These are phyloP conservation scores for Sporodiniella umbellata DNA, from an alignment of 371 early-diverging fungal genomes.

Conservation along the genomic window DNA sequence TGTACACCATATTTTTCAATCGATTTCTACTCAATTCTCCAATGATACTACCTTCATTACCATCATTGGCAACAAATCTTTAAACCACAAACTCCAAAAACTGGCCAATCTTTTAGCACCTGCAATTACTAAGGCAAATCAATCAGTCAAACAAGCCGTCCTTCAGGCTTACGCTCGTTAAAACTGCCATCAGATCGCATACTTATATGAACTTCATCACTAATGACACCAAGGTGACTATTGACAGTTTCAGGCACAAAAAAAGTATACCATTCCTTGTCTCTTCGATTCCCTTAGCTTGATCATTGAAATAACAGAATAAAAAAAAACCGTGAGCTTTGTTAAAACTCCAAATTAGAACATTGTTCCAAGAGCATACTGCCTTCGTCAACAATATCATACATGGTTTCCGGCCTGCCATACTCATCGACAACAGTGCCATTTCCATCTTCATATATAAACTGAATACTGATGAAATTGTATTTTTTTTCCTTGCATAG, in stretches of 20 bases:
- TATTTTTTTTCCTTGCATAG: constrained; percentile 7
- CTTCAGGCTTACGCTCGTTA: constrained; percentile 12
- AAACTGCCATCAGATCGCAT: constrained; percentile 13
- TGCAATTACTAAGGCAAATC: constrained; percentile 10
- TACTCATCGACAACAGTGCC: constrained; percentile 15
- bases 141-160: constrained; percentile 11
- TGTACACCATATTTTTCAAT: constrained; percentile 11
- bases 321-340: constrained; percentile 7
- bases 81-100: constrained; percentile 7
- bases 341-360: constrained; percentile 8
- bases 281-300: constrained; percentile 12
- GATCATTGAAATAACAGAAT: constrained; percentile 7
- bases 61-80: constrained; percentile 4
- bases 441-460: constrained; percentile 15
- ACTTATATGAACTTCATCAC: constrained; percentile 3
- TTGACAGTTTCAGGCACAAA: constrained; percentile 9
- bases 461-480: constrained; percentile 5
- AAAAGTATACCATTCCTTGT: constrained; percentile 9
- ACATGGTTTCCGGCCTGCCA: constrained; percentile 11
- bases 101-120: constrained; percentile 8
- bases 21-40: constrained; percentile 7
- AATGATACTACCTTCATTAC: constrained; percentile 5
- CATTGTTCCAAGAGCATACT: constrained; percentile 6
- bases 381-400: constrained; percentile 11
- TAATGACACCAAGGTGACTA: constrained; percentile 7